Evolutionary conservation across 106 monocot genomes (phyloP), one percentile per base, ranked within the genome.

Genomic region (Dioscorea alata): DNA sequence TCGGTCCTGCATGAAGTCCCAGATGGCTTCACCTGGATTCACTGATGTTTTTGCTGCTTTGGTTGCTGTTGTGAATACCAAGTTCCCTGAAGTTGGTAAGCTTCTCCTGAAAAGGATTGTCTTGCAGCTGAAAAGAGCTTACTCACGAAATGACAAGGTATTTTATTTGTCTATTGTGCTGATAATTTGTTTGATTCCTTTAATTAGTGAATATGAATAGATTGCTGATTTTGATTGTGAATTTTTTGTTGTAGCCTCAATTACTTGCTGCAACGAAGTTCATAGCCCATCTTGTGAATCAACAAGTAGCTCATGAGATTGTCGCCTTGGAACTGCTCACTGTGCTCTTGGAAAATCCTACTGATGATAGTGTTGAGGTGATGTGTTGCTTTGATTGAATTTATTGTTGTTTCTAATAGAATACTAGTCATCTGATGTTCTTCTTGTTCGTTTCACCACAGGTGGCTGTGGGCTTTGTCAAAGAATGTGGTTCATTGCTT

Each of bases 341-440:
- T 2, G 77, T 96, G 23, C 78, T 96, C 0, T 48, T 96, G 67
- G 88, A 91, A 53, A 92, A 91, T 25, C 95, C 95, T 8, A 92
- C 91, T 10, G 95, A 96, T 78, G 95, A 96, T 56, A 89, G 95
- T 74, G 95, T 96, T 1, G 95, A 96, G 88, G 94, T 94, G 68
- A 59, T 15, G 4, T 71, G 23, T 60, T 60, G 16, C 49, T 66
- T 56, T 48, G 48, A 49, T 63, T 9, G 6, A 23, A 19, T n/a
- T 28, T 68, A 34, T 20, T 34, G 16, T 60, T 65, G 4, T 23
- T 23, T 54, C 19, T 35, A 19, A 8, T 17, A 57, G 67, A 13
- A 18, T 63, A 67, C 2, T 2, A 50, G 17, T 62, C 33, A 17
- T 49, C 66, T 3, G 13, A 42, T 66, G 13, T 31, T 21, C 13